These are phyloP conservation scores for Prunus campanulata DNA, from an alignment of 306 rosid genomes.

Conservation along the genomic window DNA sequence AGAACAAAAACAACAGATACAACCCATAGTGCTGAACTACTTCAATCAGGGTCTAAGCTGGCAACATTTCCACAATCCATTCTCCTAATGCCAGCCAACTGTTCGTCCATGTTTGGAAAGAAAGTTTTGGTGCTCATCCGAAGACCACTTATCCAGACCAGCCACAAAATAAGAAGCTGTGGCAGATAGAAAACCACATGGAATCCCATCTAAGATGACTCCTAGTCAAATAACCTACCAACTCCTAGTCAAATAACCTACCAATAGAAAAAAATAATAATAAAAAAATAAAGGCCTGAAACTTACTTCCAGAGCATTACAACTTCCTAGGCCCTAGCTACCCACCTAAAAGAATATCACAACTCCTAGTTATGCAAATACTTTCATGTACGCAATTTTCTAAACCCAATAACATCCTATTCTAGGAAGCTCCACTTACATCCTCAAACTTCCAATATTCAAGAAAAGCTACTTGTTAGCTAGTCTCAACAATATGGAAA, in stretches of 20 bases:
- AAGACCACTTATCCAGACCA: background rate
- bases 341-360: slow-evolving; percentile 1
- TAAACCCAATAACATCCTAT: background rate
- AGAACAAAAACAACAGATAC: background rate
- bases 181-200: background rate
- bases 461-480: slow-evolving; percentile 12
- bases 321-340: slow-evolving; percentile 19
- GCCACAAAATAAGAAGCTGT: background rate
- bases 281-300: background rate
- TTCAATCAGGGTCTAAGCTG: background rate
- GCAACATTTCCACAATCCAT: background rate
- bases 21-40: background rate
- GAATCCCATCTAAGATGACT: background rate
- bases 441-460: background rate
- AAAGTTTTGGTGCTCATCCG: background rate
- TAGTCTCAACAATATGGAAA: slow-evolving; percentile 14
- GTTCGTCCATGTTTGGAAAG: background rate
- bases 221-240: slow-evolving; percentile 2
- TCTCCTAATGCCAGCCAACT: background rate
- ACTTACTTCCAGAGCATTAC: slow-evolving; percentile 27
- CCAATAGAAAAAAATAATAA: background rate
- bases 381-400: slow-evolving; percentile 8
- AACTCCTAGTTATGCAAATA: background rate
- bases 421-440: slow-evolving; percentile 16
- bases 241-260: slow-evolving; percentile 9